These are phyloP conservation scores for Umbellularia californica DNA, from an alignment of 164 flowering plant genomes.

Conservation along the genomic window DNA sequence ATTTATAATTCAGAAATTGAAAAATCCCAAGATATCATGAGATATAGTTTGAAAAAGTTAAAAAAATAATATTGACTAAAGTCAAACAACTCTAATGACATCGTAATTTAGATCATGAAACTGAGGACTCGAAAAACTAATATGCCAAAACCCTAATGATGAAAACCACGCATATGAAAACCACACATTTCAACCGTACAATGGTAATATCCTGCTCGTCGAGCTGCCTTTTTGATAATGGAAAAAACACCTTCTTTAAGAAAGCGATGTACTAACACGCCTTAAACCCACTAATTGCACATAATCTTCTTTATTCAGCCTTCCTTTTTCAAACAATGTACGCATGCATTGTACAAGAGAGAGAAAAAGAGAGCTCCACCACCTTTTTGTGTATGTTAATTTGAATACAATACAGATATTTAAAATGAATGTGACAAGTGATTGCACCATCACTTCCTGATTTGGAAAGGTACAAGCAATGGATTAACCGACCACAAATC, in stretches of 20 bases:
- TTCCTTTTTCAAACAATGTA: background rate
- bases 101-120: no score
- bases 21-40: no score
- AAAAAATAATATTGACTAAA: no score
- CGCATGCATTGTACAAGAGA: background rate
- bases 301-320: background rate
- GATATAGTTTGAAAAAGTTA: no score
- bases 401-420: background rate
- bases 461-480: background rate
- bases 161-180: no score
- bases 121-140: no score
- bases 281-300: background rate
- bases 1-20: no score
- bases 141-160: no score
- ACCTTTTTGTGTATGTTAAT: background rate
- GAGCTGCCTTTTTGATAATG: background rate
- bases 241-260: background rate
- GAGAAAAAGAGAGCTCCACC: background rate
- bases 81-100: no score
- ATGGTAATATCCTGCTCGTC: no score
- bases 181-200: no score
- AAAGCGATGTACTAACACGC: background rate
- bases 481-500: background rate
- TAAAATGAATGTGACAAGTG: background rate
- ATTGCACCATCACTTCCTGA: constrained; percentile 4